Evolutionary conservation across 2,329 filamentous ascomycete genomes (phyloP), one percentile per base, ranked within the genome.

Genomic region (Ceratocystis cacaofunesta): DNA sequence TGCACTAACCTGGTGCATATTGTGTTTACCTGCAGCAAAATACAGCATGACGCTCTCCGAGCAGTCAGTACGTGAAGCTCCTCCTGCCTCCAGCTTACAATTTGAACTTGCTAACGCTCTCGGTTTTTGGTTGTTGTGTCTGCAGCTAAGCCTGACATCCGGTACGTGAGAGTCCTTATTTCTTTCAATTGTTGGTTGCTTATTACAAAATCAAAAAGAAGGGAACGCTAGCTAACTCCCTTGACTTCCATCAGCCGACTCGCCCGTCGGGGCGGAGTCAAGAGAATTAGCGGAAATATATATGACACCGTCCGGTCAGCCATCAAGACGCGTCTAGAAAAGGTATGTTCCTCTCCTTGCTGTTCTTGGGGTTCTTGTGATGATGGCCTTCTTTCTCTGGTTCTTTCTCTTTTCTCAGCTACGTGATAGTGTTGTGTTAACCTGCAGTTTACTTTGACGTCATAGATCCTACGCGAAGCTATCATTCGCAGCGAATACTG

Each of bases 191-290:
- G 7, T 7, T 10, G n/a, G 5, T 17, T 58, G 15, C 10, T n/a
- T 5, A 17, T 58, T 30, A 3, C 0, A 50, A 25, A 7, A 25
- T 19, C 8, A 15, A 28, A 52, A 52, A 17, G 12, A 52, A 50
- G 25, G 7, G 8, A 52, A 52, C 3, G 7, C 19, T 22, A 7
- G 48, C 48, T 52, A 52, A 52, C 48, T 17, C 22, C n/a, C 2
- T 19, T 50, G 17, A 28, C 52, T 8, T 58, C 25, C 44, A 28
- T 2, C 63, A 85, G 87, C 69, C 85, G 88, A 50, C 75, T 92
- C 0, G 89, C 89, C 1, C 82, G 89, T 5, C 84, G 89, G 5
- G 89, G 88, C 1, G 89, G 89, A 0, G 85, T 92, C 0, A 91
- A 91, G 72, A 78, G 88, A 0, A 90, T 92, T 7, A 86, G 85